Percentiles rank a stretch among this genome's conserved stretches.
phyloP scores from a whole-genome alignment of 768 basidiomycete genomes.

The Daedaleopsis nitida region DNA sequence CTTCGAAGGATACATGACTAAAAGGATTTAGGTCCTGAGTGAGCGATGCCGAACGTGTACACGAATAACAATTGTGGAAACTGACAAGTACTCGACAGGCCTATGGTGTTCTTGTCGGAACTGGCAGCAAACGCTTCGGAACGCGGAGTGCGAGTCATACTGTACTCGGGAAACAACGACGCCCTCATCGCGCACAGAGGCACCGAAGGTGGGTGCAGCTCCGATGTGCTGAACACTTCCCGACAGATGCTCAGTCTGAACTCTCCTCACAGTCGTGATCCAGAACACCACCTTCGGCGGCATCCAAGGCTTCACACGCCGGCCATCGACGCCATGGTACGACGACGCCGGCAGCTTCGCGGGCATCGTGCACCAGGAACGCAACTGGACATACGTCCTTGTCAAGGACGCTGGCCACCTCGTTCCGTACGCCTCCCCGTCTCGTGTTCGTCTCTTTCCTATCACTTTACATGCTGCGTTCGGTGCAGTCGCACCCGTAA shows the following conservation, averaged over 20 bases:
- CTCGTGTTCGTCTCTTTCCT: too few relatives aligned
- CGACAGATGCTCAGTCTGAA: too few relatives aligned
- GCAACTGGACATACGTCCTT: slow-evolving; percentile 53
- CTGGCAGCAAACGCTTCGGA: slow-evolving; percentile 64
- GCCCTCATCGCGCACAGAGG: slow-evolving; percentile 61
- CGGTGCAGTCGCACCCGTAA: too few relatives aligned
- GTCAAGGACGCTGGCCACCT: slow-evolving; percentile 42
- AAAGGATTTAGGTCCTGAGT: slow-evolving; percentile 31
- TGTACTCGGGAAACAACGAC: slow-evolving; percentile 74
- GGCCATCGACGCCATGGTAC: slow-evolving; percentile 69
- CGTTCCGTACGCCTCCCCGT: slow-evolving; percentile 33
- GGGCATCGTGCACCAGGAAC: slow-evolving; percentile 77
- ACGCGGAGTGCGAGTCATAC: slow-evolving; percentile 50
- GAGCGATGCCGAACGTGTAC: slow-evolving; percentile 11
- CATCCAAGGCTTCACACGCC: slow-evolving; percentile 69
- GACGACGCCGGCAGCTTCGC: slow-evolving; percentile 60
- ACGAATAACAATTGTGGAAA: background rate
- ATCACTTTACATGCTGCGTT: too few relatives aligned
- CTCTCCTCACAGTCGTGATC: too few relatives aligned
- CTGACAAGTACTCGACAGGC: slow-evolving; percentile 35
- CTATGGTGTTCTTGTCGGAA: slow-evolving; percentile 63
- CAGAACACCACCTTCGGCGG: slow-evolving; percentile 85
- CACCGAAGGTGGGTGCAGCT: slow-evolving; percentile 59
- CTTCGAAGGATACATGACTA: background rate
- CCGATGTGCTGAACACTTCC: too few relatives aligned